Evolutionary conservation across 2,329 filamentous ascomycete genomes (phyloP), one percentile per base, ranked within the genome.

Genomic region (Hypoxylon sp.): DNA sequence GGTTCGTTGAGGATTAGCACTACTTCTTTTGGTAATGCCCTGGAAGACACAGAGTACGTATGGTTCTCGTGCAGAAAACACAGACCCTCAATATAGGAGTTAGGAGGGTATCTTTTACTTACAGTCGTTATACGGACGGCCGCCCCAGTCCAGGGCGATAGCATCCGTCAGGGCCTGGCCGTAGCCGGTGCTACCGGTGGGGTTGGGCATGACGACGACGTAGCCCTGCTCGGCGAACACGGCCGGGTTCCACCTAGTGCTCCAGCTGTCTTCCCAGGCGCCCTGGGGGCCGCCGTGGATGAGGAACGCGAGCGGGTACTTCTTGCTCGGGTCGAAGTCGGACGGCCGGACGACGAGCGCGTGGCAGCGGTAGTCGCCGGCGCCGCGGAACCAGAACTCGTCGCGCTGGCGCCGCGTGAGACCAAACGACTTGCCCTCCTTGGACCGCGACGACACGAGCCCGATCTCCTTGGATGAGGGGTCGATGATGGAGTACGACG

Each of bases 161-260:
- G 86, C 88, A 70, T 96, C 87, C 26, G 87, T 86, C 52, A 94
- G 84, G 26, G 83, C 82, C 76, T 94, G 89, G 4, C 92, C 92
- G 68, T 92, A 96, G 2, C 91, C 89, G 4, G 90, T 92, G 68
- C 86, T 90, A 15, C 92, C 92, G 0, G 91, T 95, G 7, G 90
- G 90, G 72, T 96, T 96, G 8, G 91, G 90, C 46, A 86, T 83
- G 42, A 96, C 86, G 18, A 89, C 90, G 3, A 96, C 83, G 70
- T 95, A 96, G 41, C 92, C 92, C 75, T 94, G 90, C 72, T 96
- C 91, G 3, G 92, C 91, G 70, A 92, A 96, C 8, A 94, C 83
- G 58, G 90, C 90, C 1, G 90, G 88, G 71, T 96, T 96, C 92
- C 92, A 96, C 15, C 92, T 81, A 2, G 88, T 92, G 47, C 66